A percentile compares a stretch with the other conserved stretches of the same genome.
phyloP scores from a whole-genome alignment of 2,329 filamentous ascomycete genomes.

The Nemania sp. region DNA sequence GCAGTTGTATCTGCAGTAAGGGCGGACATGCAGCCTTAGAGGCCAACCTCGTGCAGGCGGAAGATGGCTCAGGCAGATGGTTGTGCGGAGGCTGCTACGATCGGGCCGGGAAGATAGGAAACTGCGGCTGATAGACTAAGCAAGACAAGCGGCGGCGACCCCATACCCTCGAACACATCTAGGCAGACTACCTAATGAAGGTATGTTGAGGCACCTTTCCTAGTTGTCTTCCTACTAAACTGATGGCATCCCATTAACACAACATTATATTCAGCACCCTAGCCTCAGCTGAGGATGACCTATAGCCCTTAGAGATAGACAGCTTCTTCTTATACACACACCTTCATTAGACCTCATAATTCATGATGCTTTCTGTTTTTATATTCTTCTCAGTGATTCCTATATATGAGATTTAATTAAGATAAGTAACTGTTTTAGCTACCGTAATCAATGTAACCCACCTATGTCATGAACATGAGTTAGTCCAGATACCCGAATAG shows the following conservation, averaged over 20 bases:
- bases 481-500: constrained; percentile 16
- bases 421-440: too few species aligned
- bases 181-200: not conserved
- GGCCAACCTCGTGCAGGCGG: not conserved
- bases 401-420: too few species aligned
- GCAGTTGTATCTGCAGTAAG: constrained; percentile 17
- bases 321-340: too few species aligned
- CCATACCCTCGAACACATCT: constrained; percentile 24
- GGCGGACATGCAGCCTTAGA: not conserved
- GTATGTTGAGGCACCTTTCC: not conserved
- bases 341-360: too few species aligned
- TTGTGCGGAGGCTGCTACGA: constrained; percentile 38
- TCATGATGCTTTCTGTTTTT: not conserved
- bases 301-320: not conserved
- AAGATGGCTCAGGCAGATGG: constrained; percentile 13
- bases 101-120: constrained; percentile 25
- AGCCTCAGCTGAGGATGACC: not conserved
- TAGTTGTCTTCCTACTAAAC: not conserved
- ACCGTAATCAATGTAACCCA: not conserved
- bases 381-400: not conserved
- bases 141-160: not conserved
- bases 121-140: constrained; percentile 25
- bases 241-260: too few species aligned
- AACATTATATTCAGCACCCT: not conserved
- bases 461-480: not conserved